Evolutionary conservation across 352 stramenopile species (phyloP).

Genomic region (Phytophthora sp.): DNA sequence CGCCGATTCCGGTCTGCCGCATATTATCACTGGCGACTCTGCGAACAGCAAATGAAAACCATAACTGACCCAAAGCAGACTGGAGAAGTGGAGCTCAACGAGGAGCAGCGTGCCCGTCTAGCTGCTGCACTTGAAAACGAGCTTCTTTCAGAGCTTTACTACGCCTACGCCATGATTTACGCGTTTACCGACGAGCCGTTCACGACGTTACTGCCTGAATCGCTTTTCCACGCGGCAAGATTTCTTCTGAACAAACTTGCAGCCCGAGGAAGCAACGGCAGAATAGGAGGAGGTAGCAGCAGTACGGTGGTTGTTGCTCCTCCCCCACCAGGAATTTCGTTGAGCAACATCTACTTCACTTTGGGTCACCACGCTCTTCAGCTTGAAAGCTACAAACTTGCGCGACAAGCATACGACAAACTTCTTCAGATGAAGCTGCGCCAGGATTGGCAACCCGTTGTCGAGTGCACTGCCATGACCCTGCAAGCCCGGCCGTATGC

Average conservation of each 20-base stretch:
- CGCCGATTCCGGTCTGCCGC: conserved; percentile 89
- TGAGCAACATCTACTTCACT: conserved; percentile 94
- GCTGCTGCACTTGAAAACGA: conserved; percentile 67
- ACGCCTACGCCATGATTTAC: conserved; percentile 93
- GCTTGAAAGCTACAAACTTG: conserved; percentile 93
- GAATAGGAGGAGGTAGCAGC: conserved; percentile 6
- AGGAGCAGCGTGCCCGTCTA: conserved; percentile 36
- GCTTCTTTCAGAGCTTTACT: conserved; percentile 91
- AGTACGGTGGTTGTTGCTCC: conserved; percentile 18
- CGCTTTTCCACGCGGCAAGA: conserved; percentile 92
- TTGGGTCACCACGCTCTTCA: conserved; percentile 92
- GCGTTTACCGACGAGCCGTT: conserved; percentile 95
- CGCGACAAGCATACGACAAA: conserved; percentile 93
- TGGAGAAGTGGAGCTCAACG: conserved; percentile 24
- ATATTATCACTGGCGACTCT: conserved; percentile 94
- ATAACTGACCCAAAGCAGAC: conserved; percentile 21
- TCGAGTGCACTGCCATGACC: conserved; percentile 93
- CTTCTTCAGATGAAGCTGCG: conserved; percentile 91
- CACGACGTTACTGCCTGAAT: conserved; percentile 90
- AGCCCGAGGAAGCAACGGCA: conserved; percentile 31
- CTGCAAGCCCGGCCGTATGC: conserved; percentile 93
- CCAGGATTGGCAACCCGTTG: conserved; percentile 78
- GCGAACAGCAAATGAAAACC: conserved; percentile 77
- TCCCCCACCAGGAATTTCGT: conserved; percentile 85
- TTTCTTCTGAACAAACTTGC: conserved; percentile 93